Evolutionary conservation across 176 grass and related monocot species (phyloP), one percentile per base, ranked within the genome.

Genomic region (Ananas comosus): DNA sequence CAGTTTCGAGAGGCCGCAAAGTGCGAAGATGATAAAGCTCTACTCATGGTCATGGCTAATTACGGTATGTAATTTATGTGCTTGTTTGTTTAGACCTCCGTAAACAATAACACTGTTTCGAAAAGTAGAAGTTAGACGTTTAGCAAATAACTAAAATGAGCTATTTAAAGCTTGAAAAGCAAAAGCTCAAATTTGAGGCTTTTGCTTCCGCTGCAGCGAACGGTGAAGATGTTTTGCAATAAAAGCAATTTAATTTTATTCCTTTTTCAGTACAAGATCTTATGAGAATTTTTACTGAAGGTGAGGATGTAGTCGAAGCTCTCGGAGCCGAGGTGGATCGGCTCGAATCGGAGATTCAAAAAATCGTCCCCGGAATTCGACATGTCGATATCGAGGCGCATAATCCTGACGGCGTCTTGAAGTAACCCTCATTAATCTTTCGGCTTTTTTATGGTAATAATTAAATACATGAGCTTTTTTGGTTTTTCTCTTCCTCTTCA

Each of bases 371-470:
- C 63, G 95, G 95, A 16, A 93, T 94, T 63, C 86, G 53, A 69
- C 87, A 99, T 86, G 95, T 91, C 29, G 95, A 99, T 82, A 99
- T 94, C 48, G 95, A 99, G 68, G 87, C 90, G 64, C 95, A 99
- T 80, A 94, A 99, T 73, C 95, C 95, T 7, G 90, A 99, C 80
- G 90, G 67, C 12, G 2, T 54, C 17, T 65, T 18, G 24, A 19
- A 49, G 10, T 77, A 58, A n/a, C 21, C 21, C 17, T 1, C 4
- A 42, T 42, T 42, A 6, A 42, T 7, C 5, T 42, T 42, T 42
- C 33, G 5, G 1, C 6, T 42, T 42, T 42, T 7, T 42, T 42
- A 7, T 42, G 33, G 33, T 42, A 42, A 42, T 42, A 8, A 6
- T 7, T 42, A 42, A 42, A 42, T 42, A 42, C 33, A 42, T 42